Conservation (phyloP, 139 green algal species). For the Coelastrella sp. region DNA sequence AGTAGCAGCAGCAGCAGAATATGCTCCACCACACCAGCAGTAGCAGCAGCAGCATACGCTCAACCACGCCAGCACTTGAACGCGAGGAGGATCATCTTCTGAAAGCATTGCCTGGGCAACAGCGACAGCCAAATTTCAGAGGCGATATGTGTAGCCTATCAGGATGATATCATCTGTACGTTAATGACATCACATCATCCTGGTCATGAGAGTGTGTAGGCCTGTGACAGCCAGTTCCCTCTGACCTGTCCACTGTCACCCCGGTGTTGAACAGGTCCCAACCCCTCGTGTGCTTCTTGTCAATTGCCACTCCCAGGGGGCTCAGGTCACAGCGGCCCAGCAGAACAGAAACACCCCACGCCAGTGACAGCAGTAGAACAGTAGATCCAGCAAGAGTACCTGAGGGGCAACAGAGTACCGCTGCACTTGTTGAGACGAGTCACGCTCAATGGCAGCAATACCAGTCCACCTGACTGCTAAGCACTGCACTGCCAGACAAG, state of each 20-base stretch:
- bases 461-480: not conserved
- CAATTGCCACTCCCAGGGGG: conserved; percentile 40
- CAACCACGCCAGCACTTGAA: no score
- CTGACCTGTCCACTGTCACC: conserved; percentile 24
- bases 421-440: not conserved
- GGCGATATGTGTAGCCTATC: no score
- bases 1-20: not conserved
- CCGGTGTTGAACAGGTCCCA: conserved; percentile 14
- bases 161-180: not conserved
- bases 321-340: conserved; percentile 68
- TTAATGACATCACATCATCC: not conserved
- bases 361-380: conserved; percentile 73
- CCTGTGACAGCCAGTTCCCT: not conserved
- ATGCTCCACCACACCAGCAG: not conserved
- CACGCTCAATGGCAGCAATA: not conserved
- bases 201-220: not conserved
- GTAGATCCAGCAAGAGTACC: conserved; percentile 72
- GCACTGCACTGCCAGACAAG: not conserved
- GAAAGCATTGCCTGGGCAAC: no score
- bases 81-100: no score
- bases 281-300: conserved; percentile 56
- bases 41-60: not conserved
- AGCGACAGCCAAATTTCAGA: no score
- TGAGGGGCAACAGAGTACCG: not conserved
- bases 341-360: conserved; percentile 62